Conservation (phyloP, 331 rosid genomes). For the Prunus yedoensis region DNA sequence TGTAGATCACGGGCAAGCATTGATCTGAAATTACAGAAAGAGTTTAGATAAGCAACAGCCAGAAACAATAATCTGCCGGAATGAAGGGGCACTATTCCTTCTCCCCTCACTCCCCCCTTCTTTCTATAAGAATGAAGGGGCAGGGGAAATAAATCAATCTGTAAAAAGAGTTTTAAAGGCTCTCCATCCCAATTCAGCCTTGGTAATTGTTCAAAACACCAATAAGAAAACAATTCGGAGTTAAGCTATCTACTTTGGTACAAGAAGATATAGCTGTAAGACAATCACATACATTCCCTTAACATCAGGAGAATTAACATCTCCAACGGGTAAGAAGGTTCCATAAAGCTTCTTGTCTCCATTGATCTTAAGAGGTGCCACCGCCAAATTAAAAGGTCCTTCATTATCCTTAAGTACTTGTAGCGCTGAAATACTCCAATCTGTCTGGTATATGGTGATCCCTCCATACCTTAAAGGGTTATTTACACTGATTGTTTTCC, state of each 20-base stretch:
- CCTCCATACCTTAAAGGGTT: conserved; percentile 86
- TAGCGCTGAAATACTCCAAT: conserved; percentile 86
- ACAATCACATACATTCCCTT: conserved; percentile 81
- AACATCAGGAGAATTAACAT: conserved; percentile 63
- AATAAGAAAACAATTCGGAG: background rate
- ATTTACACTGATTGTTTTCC: conserved; percentile 91
- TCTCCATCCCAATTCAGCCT: background rate
- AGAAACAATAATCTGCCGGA: background rate
- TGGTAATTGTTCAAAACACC: background rate
- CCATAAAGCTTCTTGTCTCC: conserved; percentile 97
- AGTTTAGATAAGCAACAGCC: conserved; percentile 8
- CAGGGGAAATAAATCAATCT: background rate
- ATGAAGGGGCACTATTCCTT: too few species aligned
- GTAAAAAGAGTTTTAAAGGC: background rate
- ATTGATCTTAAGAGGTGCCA: conserved; percentile 88
- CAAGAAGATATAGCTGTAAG: background rate
- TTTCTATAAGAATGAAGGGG: background rate
- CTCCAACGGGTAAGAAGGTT: conserved; percentile 84
- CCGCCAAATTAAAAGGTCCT: conserved; percentile 93
- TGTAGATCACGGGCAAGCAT: conserved; percentile 97
- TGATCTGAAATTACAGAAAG: conserved; percentile 54
- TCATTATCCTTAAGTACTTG: conserved; percentile 81
- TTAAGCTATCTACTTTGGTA: background rate
- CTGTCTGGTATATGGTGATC: conserved; percentile 90
- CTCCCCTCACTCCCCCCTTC: background rate